Percentiles rank a stretch among this genome's conserved stretches.
These are phyloP conservation scores for Suhomyces atakaporum DNA, from an alignment of 1,139 yeast species.

Conservation along the genomic window DNA sequence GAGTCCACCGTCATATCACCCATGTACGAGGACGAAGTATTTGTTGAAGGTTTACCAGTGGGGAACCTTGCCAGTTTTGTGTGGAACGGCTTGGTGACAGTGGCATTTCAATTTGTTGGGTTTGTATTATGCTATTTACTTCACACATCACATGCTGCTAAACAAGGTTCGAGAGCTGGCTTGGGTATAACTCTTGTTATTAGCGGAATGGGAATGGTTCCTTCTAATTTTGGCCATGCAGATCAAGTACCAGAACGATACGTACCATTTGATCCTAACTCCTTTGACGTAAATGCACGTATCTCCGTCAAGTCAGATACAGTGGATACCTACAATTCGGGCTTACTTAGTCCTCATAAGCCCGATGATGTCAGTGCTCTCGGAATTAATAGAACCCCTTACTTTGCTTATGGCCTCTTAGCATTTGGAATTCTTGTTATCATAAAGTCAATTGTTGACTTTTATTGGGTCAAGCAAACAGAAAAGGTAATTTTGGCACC, in stretches of 20 bases:
- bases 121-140: constrained; percentile 85
- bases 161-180: constrained; percentile 93
- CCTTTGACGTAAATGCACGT: constrained; percentile 48
- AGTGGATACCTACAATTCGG: constrained; percentile 51
- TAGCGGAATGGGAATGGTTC: constrained; percentile 73
- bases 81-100: constrained; percentile 87
- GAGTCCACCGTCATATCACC: constrained; percentile 86
- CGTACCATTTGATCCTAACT: constrained; percentile 59
- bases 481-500: constrained; percentile 65
- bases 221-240: constrained; percentile 53
- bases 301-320: constrained; percentile 39
- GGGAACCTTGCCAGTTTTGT: constrained; percentile 84
- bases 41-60: constrained; percentile 95
- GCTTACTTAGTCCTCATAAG: constrained; percentile 26
- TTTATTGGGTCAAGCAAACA: constrained; percentile 72
- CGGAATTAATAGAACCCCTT: constrained; percentile 32
- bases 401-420: constrained; percentile 59
- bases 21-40: constrained; percentile 83
- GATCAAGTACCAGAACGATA: constrained; percentile 41
- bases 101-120: constrained; percentile 92
- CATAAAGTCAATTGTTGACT: constrained; percentile 69
- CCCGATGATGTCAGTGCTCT: constrained; percentile 14
- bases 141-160: constrained; percentile 97
- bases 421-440: constrained; percentile 69
- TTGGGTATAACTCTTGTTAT: constrained; percentile 82